phyloP scores from a whole-genome alignment of 2,329 filamentous ascomycete species.

The Calonectria pseudoturangicola region DNA sequence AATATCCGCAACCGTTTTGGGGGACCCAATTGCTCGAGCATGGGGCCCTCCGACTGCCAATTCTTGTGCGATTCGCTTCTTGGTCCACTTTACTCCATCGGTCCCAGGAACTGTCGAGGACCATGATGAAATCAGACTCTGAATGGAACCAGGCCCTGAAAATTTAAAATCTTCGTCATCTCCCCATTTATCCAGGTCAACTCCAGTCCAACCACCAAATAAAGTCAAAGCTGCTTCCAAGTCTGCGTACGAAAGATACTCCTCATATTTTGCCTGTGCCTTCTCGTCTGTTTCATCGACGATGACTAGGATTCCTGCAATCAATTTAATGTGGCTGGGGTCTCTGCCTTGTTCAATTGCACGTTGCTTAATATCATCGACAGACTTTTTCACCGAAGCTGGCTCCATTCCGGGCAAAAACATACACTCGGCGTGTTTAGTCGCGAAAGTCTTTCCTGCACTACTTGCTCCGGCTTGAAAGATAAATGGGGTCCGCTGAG shows the following conservation, averaged over 20 bases:
- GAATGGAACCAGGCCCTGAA: constrained; percentile 62
- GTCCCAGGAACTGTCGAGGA: constrained; percentile 30
- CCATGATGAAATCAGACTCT: constrained; percentile 44
- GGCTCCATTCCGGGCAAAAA: constrained; percentile 66
- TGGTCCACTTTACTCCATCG: constrained; percentile 69
- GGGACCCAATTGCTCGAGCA: constrained; percentile 34
- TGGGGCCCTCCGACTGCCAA: constrained; percentile 66
- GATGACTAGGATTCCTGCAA: constrained; percentile 65
- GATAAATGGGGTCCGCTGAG: constrained; percentile 67
- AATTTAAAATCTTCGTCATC: constrained; percentile 66
- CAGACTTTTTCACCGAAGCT: constrained; percentile 61
- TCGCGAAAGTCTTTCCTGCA: constrained; percentile 66
- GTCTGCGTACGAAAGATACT: constrained; percentile 64
- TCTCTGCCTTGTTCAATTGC: constrained; percentile 62
- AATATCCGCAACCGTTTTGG: constrained; percentile 42
- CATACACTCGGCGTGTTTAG: constrained; percentile 57
- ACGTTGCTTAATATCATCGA: constrained; percentile 63
- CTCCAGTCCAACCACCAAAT: constrained; percentile 68
- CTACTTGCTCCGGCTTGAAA: constrained; percentile 67
- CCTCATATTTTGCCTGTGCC: constrained; percentile 64
- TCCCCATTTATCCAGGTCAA: constrained; percentile 62
- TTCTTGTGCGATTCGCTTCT: constrained; percentile 73
- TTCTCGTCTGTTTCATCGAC: constrained; percentile 66
- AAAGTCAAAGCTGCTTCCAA: constrained; percentile 65
- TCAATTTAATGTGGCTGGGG: constrained; percentile 63